phyloP scores from a whole-genome alignment of 768 basidiomycete species.

The Trametes cinnabarina region DNA sequence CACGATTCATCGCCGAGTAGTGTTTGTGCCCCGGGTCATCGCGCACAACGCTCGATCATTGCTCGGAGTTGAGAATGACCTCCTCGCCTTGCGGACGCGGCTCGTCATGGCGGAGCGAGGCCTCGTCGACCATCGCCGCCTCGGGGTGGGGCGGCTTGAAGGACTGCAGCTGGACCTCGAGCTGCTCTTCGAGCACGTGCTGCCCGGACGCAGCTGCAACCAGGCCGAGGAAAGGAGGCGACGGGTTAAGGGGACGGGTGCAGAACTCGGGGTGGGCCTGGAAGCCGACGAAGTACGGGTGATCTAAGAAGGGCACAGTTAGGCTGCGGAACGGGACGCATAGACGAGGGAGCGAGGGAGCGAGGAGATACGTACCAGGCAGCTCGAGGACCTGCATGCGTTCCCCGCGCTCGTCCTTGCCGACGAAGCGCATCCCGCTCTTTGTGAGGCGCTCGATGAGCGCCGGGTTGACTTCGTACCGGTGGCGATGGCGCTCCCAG shows the following conservation, averaged over 20 bases:
- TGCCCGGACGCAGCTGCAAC: slow-evolving; percentile 71
- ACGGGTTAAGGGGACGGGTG: slow-evolving; percentile 95
- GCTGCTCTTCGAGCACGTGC: slow-evolving; percentile 64
- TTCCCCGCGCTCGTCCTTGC: slow-evolving; percentile 94
- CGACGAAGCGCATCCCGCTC: slow-evolving; percentile 75
- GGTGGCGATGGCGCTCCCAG: slow-evolving; percentile 96
- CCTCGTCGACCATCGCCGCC: slow-evolving; percentile 71
- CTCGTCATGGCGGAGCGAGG: slow-evolving; percentile 38
- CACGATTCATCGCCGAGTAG: too few relatives aligned
- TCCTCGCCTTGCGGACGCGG: slow-evolving; percentile 24
- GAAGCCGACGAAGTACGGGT: slow-evolving; percentile 90
- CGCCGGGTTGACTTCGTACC: slow-evolving; percentile 93
- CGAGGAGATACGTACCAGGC: slow-evolving; percentile 49
- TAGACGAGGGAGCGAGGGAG: background rate
- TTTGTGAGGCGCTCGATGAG: slow-evolving; percentile 70
- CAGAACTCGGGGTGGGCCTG: slow-evolving; percentile 99
- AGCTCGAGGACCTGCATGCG: slow-evolving; percentile 97
- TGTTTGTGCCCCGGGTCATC: too few relatives aligned
- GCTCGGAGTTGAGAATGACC: slow-evolving; percentile 22
- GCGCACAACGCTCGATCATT: background rate
- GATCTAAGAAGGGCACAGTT: slow-evolving; percentile 51
- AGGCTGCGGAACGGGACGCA: background rate
- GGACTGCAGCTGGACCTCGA: slow-evolving; percentile 56
- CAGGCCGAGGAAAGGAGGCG: slow-evolving; percentile 95
- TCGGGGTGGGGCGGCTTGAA: slow-evolving; percentile 78